phyloP scores from a whole-genome alignment of 192 early-diverging fungal species.

The Backusella morwellensis region DNA sequence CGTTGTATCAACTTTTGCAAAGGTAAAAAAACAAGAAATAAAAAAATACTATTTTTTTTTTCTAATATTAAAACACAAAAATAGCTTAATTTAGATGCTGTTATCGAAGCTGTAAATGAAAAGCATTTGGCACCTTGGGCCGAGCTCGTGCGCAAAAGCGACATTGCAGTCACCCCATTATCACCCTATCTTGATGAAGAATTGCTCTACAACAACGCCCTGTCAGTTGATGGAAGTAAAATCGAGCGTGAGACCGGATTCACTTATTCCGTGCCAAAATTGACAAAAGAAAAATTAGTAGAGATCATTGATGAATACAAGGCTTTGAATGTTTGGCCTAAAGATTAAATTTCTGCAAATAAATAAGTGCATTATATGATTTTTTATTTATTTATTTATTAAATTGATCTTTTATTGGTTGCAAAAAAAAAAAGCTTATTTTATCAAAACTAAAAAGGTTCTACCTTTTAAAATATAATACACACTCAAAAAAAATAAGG shows the following conservation, averaged over 20 bases:
- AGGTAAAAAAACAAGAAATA: conserved; percentile 46
- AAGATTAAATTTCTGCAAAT: not conserved
- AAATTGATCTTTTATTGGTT: not conserved
- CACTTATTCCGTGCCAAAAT: conserved; percentile 60
- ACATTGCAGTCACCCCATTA: conserved; percentile 78
- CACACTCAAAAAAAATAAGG: not conserved
- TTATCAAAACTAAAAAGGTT: not conserved
- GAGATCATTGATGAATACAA: conserved; percentile 84
- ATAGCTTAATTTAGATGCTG: conserved; percentile 77
- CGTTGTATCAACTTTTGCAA: conserved; percentile 74
- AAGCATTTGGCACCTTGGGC: conserved; percentile 94
- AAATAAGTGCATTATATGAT: not conserved
- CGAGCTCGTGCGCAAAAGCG: conserved; percentile 68
- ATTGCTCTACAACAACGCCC: conserved; percentile 80
- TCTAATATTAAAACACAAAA: not conserved
- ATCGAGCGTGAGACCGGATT: conserved; percentile 72
- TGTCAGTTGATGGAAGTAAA: conserved; percentile 82
- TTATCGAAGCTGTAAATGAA: conserved; percentile 86
- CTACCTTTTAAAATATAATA: not conserved
- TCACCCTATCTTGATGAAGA: conserved; percentile 95
- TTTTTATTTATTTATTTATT: not conserved
- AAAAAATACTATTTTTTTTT: not conserved
- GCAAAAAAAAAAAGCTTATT: not conserved
- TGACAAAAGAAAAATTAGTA: conserved; percentile 65
- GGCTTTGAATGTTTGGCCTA: conserved; percentile 81